Base-by-base conservation (phyloP, 352 stramenopile species). In the Phytophthora sp. region DNA sequence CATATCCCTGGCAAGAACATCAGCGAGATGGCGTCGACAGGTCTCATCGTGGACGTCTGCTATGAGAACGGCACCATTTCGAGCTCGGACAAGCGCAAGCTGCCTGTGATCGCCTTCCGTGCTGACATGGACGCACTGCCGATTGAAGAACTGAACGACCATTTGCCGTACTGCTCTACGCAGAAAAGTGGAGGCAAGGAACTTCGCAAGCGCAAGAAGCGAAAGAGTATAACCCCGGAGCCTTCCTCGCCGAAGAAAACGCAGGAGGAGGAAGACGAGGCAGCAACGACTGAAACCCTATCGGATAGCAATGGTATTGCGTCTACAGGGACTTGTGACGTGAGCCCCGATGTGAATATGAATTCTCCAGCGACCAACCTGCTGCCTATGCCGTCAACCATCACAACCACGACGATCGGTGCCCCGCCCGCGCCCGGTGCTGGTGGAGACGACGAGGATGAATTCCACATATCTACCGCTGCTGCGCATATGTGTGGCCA, bases 61-160 rank as follows among this genome's bases (percentile, higher is more conserved):
- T 80, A 80, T 30, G 76, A 86, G 20, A 93, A 92, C 27, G 74
- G 70, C 3, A 79, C 76, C 8, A 73, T 91, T 49, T 56, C 74
- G 1, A 21, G 57, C 0, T 76, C 57, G 18, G 88, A 91, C 29
- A 80, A 83, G 31, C 75, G 82, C 44, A 86, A 86, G 54, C 47
- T 86, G 12, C 94, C 92, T 1, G 96, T 96, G 45, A 61, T 99
- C 6, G 85, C 96, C 4, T 89, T 99, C 47, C 84, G 96, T 41
- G 93, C 96, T 7, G 96, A 99, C 71, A 99, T 99, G 90, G 96
- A 99, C 73, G 95, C 91, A 13, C 70, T 99, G 13, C 95, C 95
- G 4, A 98, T 99, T 66, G 69, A 91, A 63, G 87, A 95, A 57
- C 57, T 88, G 52, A 95, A 93, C 47, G 73, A 90, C 15, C 82